phyloP scores from a whole-genome alignment of 2,329 filamentous ascomycete genomes.

The Metarhizium robertsii region DNA sequence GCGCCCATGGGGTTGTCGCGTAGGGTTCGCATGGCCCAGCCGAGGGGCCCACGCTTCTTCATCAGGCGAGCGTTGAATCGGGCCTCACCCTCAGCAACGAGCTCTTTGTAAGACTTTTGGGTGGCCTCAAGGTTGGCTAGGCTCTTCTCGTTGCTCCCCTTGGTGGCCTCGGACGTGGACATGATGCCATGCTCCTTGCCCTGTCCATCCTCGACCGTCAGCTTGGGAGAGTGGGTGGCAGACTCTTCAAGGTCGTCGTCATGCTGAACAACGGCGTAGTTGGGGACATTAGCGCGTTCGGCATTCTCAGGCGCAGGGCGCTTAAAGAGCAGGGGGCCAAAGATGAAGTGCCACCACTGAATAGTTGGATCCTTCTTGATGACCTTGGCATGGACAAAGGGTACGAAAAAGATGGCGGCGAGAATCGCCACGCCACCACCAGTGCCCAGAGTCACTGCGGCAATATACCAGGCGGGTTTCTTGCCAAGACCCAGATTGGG shows the following conservation, averaged over 20 bases:
- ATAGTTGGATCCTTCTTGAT: conserved; percentile 59
- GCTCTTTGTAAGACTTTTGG: conserved; percentile 49
- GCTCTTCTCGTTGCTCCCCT: conserved; percentile 22
- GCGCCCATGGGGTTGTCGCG: conserved; percentile 64
- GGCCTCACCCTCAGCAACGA: conserved; percentile 47
- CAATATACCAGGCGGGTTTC: conserved; percentile 60
- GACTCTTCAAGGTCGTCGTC: conserved; percentile 38
- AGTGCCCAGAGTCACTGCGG: conserved; percentile 53
- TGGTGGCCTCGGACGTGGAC: conserved; percentile 6
- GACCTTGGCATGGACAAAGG: conserved; percentile 56
- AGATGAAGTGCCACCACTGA: conserved; percentile 52
- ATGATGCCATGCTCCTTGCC: conserved; percentile 7
- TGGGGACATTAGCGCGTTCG: conserved; percentile 51
- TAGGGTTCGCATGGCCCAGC: conserved; percentile 73
- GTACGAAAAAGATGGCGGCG: conserved; percentile 63
- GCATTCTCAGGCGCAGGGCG: conserved; percentile 46
- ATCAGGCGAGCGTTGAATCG: conserved; percentile 54
- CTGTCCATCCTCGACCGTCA: conserved; percentile 19
- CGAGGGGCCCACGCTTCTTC: conserved; percentile 55
- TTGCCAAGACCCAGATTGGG: conserved; percentile 55
- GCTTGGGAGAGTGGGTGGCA: conserved; percentile 19
- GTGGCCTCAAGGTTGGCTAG: conserved; percentile 33
- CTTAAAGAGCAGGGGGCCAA: conserved; percentile 54
- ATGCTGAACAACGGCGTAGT: conserved; percentile 71
- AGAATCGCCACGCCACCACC: conserved; percentile 51